Evolutionary conservation across 2,329 filamentous ascomycete species (phyloP), one percentile per base, ranked within the genome.

Genomic region (Pseudogymnoascus sp.): DNA sequence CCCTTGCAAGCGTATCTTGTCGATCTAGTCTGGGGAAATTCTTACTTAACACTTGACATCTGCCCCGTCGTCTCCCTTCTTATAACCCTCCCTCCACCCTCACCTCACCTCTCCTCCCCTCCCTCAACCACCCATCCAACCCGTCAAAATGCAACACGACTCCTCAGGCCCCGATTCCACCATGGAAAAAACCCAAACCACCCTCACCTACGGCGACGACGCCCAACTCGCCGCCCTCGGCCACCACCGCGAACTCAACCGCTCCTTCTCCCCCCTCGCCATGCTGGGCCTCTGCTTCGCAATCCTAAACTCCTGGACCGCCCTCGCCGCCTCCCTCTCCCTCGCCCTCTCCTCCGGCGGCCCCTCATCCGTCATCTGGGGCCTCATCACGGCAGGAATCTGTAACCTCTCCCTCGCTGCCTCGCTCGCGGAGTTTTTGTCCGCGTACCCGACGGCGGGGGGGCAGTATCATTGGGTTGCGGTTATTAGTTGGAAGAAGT

Each of bases 261-360:
- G 83, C 5, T 80, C 77, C 23, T 85, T 85, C 68, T 78, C 80
- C 6, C 71, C 83, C 6, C 68, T 85, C 37, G 80, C 82, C 45
- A 85, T 86, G 80, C 75, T 86, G 14, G 83, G 81, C 1, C 83
- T 79, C n/a, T 76, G 76, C 11, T 77, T 77, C 31, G 75, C 76
- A 37, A 71, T 77, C 40, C 77, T 77, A 4, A 78, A 78, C 42
- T 77, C 76, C 2, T 78, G 77, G 76, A 76, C 75, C 37, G 77
- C 67, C 8, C 68, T 75, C 21, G 70, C 69, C 3, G 69, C 71
- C 3, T 68, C 71, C 3, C 67, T 75, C 14, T 64, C 68, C 34
- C 78, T 77, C 1, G 75, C 74, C 10, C 77, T 79, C 63, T 75
- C 75, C 64, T 75, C 75, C 12, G 77, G 77, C 16, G 77, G 77